Conservation (phyloP, 139 green algal species). For the Picochlorum sp. region DNA sequence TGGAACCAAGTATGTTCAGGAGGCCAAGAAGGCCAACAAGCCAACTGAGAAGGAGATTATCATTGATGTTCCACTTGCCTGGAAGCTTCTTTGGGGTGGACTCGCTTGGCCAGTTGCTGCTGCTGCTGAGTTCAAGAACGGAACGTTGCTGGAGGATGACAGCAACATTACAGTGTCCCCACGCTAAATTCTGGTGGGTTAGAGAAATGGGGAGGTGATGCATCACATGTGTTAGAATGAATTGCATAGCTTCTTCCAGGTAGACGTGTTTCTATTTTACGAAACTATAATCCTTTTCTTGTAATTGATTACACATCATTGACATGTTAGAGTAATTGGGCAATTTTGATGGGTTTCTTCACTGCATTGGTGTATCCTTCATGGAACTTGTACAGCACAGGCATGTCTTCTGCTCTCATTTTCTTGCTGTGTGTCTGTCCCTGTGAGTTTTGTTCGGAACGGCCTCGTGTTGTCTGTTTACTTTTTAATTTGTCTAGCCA, state of each 20-base stretch:
- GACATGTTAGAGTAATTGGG: constrained; percentile 51
- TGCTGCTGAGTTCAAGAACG: constrained; percentile 61
- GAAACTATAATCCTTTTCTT: constrained; percentile 1
- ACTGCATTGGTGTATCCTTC: constrained; percentile 92
- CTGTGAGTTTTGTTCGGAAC: not conserved
- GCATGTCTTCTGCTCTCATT: constrained; percentile 16
- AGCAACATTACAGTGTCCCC: constrained; percentile 92
- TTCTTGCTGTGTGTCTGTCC: not conserved
- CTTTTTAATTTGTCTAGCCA: constrained; percentile 44
- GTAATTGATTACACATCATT: constrained; percentile 9
- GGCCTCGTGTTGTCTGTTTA: constrained; percentile 14
- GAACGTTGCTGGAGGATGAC: constrained; percentile 68
- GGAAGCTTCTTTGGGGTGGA: constrained; percentile 50
- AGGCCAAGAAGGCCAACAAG: constrained; percentile 50
- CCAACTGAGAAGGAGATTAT: constrained; percentile 95
- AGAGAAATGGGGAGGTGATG: too few species aligned
- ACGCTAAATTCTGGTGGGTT: constrained; percentile 42
- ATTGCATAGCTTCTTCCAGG: not conserved
- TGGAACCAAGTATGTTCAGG: constrained; percentile 83
- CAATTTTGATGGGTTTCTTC: constrained; percentile 66
- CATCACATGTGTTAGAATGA: not conserved
- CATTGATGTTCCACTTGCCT: constrained; percentile 88
- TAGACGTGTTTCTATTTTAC: not conserved
- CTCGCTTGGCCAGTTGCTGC: constrained; percentile 70
- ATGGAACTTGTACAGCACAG: constrained; percentile 79